Evolutionary conservation across 2,329 filamentous ascomycete genomes (phyloP), one percentile per base, ranked within the genome.

Genomic region (Teratosphaeria zuluensis): DNA sequence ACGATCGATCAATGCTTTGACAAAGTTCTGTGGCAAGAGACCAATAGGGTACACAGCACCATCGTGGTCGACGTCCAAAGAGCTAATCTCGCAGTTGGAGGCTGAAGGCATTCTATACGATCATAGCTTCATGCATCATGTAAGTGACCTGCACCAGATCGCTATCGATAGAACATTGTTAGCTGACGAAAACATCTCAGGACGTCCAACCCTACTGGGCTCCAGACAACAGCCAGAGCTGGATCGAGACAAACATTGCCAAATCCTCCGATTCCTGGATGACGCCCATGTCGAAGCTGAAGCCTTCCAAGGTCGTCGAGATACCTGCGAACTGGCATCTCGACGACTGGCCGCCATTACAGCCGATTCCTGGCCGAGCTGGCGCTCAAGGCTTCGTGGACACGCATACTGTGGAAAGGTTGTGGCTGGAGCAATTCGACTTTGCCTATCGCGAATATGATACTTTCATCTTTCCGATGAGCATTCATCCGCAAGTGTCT

Each of bases 341-440:
- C 1, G 77, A 79, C 63, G 77, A 79, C 62, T 78, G 76, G 76
- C 76, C 76, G 54, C 73, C 75, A 1, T 70, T 77, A 58, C 72
- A 73, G 64, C 68, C 70, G 30, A 70, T 65, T 51, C 67, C 71
- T 0, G 66, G 66, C 12, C 56, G 58, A 32, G 54, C 63, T 8
- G 65, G 65, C 5, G 63, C 64, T 1, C 72, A 77, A 57, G 76
- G 77, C 2, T 78, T 69, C 58, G 73, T 78, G 21, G 74, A 79
- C 59, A 72, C 75, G 0, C 65, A 69, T 8, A 67, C 69, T 16
- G 71, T 79, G 11, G 74, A 78, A 62, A 67, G 69, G 51, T 63
- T 77, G 31, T 80, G 77, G 77, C 72, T 73, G 60, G 74, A 78
- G 58, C 75, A 78, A 54, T 79, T 79, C 57, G 73, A 76, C 56